phyloP scores from a whole-genome alignment of 2,329 filamentous ascomycete species.

The Shiraia bambusicola region DNA sequence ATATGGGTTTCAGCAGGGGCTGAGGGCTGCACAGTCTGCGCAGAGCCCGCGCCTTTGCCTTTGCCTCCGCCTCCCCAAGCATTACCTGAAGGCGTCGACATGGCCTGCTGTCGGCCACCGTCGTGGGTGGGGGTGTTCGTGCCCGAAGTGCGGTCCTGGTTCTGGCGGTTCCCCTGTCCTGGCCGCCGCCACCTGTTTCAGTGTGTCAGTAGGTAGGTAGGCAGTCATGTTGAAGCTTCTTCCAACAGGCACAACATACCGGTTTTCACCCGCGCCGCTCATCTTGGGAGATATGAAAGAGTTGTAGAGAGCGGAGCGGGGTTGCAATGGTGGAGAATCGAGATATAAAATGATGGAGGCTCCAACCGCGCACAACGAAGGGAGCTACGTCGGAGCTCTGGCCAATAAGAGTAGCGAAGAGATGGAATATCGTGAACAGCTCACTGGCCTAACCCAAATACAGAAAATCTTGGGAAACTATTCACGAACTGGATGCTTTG shows the following conservation, averaged over 20 bases:
- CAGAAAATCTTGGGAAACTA: conserved; percentile 9
- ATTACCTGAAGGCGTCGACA: conserved; percentile 34
- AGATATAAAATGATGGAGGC: conserved; percentile 34
- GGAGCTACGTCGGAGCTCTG: conserved; percentile 21
- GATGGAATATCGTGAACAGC: conserved; percentile 14
- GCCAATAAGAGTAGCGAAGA: conserved; percentile 22
- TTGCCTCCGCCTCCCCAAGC: conserved; percentile 37
- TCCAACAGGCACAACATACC: conserved; percentile 22
- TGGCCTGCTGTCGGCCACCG: conserved; percentile 36
- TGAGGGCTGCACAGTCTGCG: conserved; percentile 17
- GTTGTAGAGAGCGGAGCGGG: conserved; percentile 28
- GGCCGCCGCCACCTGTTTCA: conserved; percentile 38
- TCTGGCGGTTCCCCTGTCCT: conserved; percentile 36
- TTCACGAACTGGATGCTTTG: conserved; percentile 11
- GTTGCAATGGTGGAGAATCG: conserved; percentile 30
- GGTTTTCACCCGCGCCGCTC: conserved; percentile 44
- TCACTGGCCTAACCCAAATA: conserved; percentile 20
- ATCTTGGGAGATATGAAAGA: conserved; percentile 31
- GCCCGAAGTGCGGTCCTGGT: conserved; percentile 31
- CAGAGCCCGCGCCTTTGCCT: conserved; percentile 29
- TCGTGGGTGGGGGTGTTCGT: conserved; percentile 39
- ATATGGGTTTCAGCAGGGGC: conserved; percentile 34
- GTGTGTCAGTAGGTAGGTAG: conserved; percentile 22
- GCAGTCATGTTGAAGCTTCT: background rate
- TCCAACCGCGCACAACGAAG: conserved; percentile 25